A percentile compares a stretch with the other conserved stretches of the same genome.
Evolutionary conservation across 1,139 yeast species (phyloP).

Genomic region (Candida sp.): DNA sequence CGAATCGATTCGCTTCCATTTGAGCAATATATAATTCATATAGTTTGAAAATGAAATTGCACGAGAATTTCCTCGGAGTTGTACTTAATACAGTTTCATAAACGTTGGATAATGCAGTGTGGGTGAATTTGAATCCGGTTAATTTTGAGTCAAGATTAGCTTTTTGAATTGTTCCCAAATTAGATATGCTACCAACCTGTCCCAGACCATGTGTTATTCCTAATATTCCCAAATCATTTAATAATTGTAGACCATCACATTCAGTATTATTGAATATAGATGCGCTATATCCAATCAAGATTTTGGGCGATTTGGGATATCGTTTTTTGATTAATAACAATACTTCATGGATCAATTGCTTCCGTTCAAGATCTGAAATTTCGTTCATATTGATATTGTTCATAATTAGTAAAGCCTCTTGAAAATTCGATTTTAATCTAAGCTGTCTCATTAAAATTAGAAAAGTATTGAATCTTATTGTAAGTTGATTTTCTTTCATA

Average conservation of each 20-base stretch:
- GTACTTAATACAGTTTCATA: constrained; percentile 24
- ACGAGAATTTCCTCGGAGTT: constrained; percentile 10
- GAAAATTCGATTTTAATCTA: constrained; percentile 23
- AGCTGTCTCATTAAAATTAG: constrained; percentile 25
- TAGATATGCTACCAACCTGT: constrained; percentile 8
- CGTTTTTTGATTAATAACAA: constrained; percentile 27
- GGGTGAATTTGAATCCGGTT: constrained; percentile 20
- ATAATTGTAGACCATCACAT: constrained; percentile 13
- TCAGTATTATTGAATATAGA: constrained; percentile 18
- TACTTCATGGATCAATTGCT: constrained; percentile 25
- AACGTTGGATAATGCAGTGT: constrained; percentile 20
- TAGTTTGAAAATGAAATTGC: constrained; percentile 15
- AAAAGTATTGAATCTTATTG: constrained; percentile 22
- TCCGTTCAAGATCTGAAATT: constrained; percentile 16
- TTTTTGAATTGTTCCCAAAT: constrained; percentile 14
- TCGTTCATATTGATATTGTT: constrained; percentile 27
- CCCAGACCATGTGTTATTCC: constrained; percentile 19
- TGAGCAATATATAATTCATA: constrained; percentile 17
- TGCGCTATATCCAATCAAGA: constrained; percentile 35
- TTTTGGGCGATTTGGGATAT: constrained; percentile 30
- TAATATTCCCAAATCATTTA: constrained; percentile 24
- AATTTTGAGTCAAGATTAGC: constrained; percentile 32
- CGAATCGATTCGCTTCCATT: background rate
- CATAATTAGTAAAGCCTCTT: constrained; percentile 34
- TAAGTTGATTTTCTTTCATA: constrained; percentile 26